Evolutionary conservation across 1,139 yeast species (phyloP), one percentile per base, ranked within the genome.

Genomic region (Nakaseomyces sp.): DNA sequence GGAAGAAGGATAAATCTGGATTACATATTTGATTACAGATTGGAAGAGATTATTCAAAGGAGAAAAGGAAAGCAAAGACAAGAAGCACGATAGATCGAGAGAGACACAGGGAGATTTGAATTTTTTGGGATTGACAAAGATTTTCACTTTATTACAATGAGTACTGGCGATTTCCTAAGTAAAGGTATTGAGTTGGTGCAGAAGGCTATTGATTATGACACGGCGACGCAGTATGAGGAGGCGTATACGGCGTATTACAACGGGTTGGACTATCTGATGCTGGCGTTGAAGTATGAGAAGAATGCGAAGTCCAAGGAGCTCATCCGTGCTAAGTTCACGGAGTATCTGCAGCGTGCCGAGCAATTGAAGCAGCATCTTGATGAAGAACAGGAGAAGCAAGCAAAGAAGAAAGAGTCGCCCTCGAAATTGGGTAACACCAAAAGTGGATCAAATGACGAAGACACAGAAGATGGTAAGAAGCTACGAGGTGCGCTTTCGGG

Each of bases 121-220:
- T 5, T 20, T 7, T 7, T 7, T 7, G 24, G 24, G 13, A 10
- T 8, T 5, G 12, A 10, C 2, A 2, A 3, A 26, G 12, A 26
- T 12, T n/a, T n/a, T n/a, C n/a, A n/a, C n/a, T n/a, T n/a, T n/a
- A n/a, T n/a, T n/a, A 16, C 19, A 13, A 73, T 73, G 76, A 73
- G 78, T 44, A 76, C 84, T 26, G 76, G 84, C 12, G 97, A 91
- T 62, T 89, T 91, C 62, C 72, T 91, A 41, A 79, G 84, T 50
- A 93, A 91, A 64, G 99, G 97, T 17, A 88, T 91, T 28, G 96
- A 88, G 52, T 73, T 89, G 41, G 94, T 91, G 13, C 95, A 88
- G 60, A 83, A 83, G 65, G 98, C 98, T 20, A 88, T 93, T 46
- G 96, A 89, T 61, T 89, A 95, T 6, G 99, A 93, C 63, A 81